These are phyloP conservation scores for Wickerhamiella qilinensis DNA, from an alignment of 805 yeast species.

Conservation along the genomic window DNA sequence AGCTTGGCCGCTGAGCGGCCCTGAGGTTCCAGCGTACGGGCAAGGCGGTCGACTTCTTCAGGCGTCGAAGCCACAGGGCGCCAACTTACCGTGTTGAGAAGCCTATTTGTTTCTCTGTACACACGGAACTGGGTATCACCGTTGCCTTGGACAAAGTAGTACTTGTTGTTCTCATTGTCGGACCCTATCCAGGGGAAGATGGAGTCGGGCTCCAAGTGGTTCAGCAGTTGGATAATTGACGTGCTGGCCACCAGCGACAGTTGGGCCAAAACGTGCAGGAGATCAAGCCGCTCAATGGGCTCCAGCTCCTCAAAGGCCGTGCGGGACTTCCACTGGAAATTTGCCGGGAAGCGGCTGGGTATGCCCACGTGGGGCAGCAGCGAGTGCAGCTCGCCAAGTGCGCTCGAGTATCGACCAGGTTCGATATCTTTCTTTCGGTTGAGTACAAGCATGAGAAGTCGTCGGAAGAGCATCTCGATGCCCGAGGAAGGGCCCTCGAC, in stretches of 20 bases:
- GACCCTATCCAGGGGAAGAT: conserved; percentile 14
- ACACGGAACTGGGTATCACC: conserved; percentile 22
- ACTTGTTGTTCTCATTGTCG: conserved; percentile 12
- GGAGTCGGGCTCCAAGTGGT: conserved; percentile 9
- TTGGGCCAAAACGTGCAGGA: conserved; percentile 19
- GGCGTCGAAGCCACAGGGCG: conserved; percentile 18
- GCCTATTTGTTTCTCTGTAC: conserved; percentile 20
- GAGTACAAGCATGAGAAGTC: conserved; percentile 22
- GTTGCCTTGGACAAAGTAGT: conserved; percentile 12
- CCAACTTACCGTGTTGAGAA: conserved; percentile 20
- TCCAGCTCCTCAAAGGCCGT: conserved; percentile 17
- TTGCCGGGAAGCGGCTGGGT: conserved; percentile 9
- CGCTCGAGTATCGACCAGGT: conserved; percentile 21
- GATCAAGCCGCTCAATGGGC: conserved; percentile 21
- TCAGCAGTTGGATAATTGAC: conserved; percentile 13
- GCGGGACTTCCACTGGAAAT: conserved; percentile 14
- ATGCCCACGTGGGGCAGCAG: conserved; percentile 17
- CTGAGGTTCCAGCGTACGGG: conserved; percentile 4
- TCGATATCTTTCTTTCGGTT: conserved; percentile 28
- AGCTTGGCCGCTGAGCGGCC: conserved; percentile 6
- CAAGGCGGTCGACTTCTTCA: conserved; percentile 15
- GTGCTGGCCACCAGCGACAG: conserved; percentile 22
- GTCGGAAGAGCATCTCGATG: conserved; percentile 19
- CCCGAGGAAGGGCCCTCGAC: conserved; percentile 11
- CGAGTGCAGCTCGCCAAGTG: conserved; percentile 24